Base-by-base conservation (phyloP, 148 eudicot species). In the Chenopodium suecicum region DNA sequence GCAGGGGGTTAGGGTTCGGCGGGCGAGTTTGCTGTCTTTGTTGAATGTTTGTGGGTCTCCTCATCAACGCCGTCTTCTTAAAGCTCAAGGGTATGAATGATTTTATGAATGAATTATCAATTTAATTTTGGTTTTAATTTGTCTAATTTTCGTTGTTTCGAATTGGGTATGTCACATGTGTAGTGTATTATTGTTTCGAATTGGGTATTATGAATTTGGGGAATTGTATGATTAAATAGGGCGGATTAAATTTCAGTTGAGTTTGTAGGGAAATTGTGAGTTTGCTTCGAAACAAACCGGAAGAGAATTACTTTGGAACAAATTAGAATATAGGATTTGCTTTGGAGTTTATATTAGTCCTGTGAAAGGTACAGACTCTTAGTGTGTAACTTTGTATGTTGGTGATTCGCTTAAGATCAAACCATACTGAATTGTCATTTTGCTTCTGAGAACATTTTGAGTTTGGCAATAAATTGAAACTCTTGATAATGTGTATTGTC, bases 11-110 rank as follows among this genome's bases (percentile, higher is more conserved):
- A 85, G 90, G 89, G 83, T 92, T 81, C 82, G 94, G 27, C 78
- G 96, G 58, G 95, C 92, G 17, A 91, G 97, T 83, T 87, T 96
- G 80, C 56, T 96, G 85, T 88, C 97, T 10, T 86, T 96, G 88
- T 86, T 96, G 86, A 84, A 90, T 6, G 88, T 92, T 84, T 91
- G 93, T 70, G 88, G 84, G 17, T 89, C 92, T 31, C 72, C 93
- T 25, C 89, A 87, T 70, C 93, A 90, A 77, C 88, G 98, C 25
- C 87, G 94, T 78, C 89, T 90, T 7, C 84, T 96, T 27, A 90
- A 93, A 68, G 89, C 91, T 73, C 98, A 92, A 73, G 98, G 99
- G 99, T 96, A 89, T 56, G 20, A 56, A 56, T 56, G 29, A 27
- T 27, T 27, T 27, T 27, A 27, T 27, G 56, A 52, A 52, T 52